These are phyloP conservation scores for Leccinum solheimii DNA, from an alignment of 1,284 basidiomycete genomes.

Conservation along the genomic window DNA sequence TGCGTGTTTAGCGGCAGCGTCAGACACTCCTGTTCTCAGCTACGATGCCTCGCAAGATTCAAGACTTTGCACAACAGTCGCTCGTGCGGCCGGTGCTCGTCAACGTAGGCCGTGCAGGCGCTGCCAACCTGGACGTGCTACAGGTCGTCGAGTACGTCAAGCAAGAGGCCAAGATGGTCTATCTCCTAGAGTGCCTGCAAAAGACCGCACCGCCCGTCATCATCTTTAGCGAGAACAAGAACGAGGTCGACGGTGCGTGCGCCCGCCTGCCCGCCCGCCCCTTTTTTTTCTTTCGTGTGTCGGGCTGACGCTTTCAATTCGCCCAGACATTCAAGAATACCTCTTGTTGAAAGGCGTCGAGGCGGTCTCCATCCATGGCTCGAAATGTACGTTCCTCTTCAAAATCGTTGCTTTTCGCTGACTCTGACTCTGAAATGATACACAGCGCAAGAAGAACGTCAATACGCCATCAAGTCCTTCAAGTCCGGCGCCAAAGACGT, in stretches of 20 bases:
- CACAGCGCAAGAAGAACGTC: constrained; percentile 91
- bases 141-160: constrained; percentile 99
- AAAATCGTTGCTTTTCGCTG: neutral
- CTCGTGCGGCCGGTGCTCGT: constrained; percentile 92
- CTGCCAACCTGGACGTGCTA: constrained; percentile 94
- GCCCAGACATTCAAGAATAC: constrained; percentile 96
- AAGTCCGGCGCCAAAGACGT: constrained; percentile 97
- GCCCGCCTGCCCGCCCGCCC: constrained; percentile 13
- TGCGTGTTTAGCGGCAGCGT: constrained; percentile 66
- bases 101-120: constrained; percentile 97
- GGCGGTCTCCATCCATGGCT: constrained; percentile 98
- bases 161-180: constrained; percentile 99
- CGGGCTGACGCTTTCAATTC: neutral
- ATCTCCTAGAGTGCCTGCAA: constrained; percentile 94
- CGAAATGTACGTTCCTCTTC: constrained; percentile 70
- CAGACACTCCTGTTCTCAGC: constrained; percentile 98
- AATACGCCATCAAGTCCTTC: constrained; percentile 98
- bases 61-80: constrained; percentile 97
- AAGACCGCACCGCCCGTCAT: constrained; percentile 99
- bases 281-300: neutral
- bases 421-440: neutral
- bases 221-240: constrained; percentile 98
- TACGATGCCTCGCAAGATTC: constrained; percentile 98
- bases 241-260: constrained; percentile 89
- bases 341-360: constrained; percentile 95